Conservation (phyloP, 306 rosid genomes). For the Cucumis sativus region Cucumber_9930_V3 NC_026658.2:14072501-14073000, state of each 20-base stretch:
- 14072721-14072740: background rate
- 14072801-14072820: conserved; percentile 95
- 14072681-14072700: conserved; percentile 97
- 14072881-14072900: conserved; percentile 11
- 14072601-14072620: conserved; percentile 66
- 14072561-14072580: too few relatives aligned
- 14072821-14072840: conserved; percentile 65
- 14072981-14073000: conserved; percentile 34
- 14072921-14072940: conserved; percentile 82
- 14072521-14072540: background rate
- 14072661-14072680: conserved; percentile 98
- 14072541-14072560: background rate
- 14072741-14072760: background rate
- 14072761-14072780: conserved; percentile 35
- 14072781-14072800: conserved; percentile 94
- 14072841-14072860: conserved; percentile 28
- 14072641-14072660: conserved; percentile 99
- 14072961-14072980: conserved; percentile 52
- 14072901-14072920: conserved; percentile 43
- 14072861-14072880: conserved; percentile 8
- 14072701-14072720: background rate
- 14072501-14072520: background rate
- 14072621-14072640: conserved; percentile 98
- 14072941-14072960: conserved; percentile 78
- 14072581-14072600: background rate